phyloP scores from a whole-genome alignment of 768 basidiomycete species.

The Termitomyces sp. region DNA sequence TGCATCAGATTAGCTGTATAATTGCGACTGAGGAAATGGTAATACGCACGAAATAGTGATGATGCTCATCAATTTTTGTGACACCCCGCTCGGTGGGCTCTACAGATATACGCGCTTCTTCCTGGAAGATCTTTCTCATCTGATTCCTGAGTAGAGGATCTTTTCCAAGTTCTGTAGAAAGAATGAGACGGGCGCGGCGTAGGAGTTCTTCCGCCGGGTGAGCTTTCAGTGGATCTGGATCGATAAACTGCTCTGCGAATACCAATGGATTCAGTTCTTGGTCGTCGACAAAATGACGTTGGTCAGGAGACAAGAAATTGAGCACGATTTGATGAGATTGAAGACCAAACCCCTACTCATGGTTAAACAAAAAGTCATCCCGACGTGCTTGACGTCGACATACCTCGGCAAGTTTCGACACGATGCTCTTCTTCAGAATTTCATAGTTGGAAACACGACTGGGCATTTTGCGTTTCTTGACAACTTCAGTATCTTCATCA shows the following conservation, averaged over 20 bases:
- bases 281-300: slow-evolving; percentile 73
- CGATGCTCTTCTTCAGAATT: slow-evolving; percentile 71
- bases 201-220: slow-evolving; percentile 64
- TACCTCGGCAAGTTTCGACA: slow-evolving; percentile 78
- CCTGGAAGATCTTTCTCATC: slow-evolving; percentile 70
- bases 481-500: slow-evolving; percentile 48
- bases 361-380: background rate
- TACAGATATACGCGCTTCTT: slow-evolving; percentile 71
- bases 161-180: slow-evolving; percentile 87
- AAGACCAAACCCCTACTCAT: slow-evolving; percentile 74
- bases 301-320: slow-evolving; percentile 57
- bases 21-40: background rate
- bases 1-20: slow-evolving; percentile 2
- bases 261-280: slow-evolving; percentile 73
- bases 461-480: slow-evolving; percentile 72
- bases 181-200: slow-evolving; percentile 71
- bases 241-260: slow-evolving; percentile 83
- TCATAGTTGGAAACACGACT: slow-evolving; percentile 84
- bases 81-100: slow-evolving; percentile 85
- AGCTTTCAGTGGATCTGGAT: slow-evolving; percentile 56
- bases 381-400: slow-evolving; percentile 15
- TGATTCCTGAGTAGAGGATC: slow-evolving; percentile 83
- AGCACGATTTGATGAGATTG: slow-evolving; percentile 78
- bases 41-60: slow-evolving; percentile 59
- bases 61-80: slow-evolving; percentile 68